phyloP scores from a whole-genome alignment of 2,329 filamentous ascomycete genomes.

The Macrophomina pseudophaseolina region DNA sequence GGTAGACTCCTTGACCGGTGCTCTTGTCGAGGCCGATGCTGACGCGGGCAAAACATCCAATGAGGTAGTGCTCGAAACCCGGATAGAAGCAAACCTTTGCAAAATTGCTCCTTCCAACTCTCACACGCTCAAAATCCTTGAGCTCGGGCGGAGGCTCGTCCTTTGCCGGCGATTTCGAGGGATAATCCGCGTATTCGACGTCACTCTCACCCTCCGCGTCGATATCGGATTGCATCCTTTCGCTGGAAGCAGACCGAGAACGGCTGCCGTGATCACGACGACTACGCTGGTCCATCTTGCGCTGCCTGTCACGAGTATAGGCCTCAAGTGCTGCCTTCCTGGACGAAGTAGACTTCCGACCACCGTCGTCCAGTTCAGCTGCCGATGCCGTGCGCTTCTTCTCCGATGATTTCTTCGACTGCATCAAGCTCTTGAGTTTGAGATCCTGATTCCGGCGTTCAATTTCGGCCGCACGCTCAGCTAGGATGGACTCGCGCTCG shows the following conservation, averaged over 20 bases:
- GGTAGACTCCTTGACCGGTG: slow-evolving; percentile 77
- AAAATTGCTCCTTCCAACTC: slow-evolving; percentile 85
- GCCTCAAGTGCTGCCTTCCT: slow-evolving; percentile 77
- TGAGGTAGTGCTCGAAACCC: slow-evolving; percentile 80
- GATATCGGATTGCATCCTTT: slow-evolving; percentile 60
- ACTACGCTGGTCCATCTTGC: slow-evolving; percentile 63
- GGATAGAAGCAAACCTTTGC: slow-evolving; percentile 92
- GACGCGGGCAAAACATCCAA: slow-evolving; percentile 83
- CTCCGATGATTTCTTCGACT: slow-evolving; percentile 59
- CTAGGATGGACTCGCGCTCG: slow-evolving; percentile 86
- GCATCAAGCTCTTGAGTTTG: slow-evolving; percentile 63
- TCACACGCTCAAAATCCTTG: slow-evolving; percentile 81
- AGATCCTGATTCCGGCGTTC: slow-evolving; percentile 82
- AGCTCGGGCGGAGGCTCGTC: slow-evolving; percentile 74
- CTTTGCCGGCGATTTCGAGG: slow-evolving; percentile 57
- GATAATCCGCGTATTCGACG: slow-evolving; percentile 69
- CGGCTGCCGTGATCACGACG: slow-evolving; percentile 34
- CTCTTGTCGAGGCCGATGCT: slow-evolving; percentile 78
- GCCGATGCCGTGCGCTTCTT: slow-evolving; percentile 77
- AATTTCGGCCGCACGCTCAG: slow-evolving; percentile 82
- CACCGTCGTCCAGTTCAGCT: slow-evolving; percentile 77
- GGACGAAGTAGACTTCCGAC: slow-evolving; percentile 69
- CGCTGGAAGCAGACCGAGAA: slow-evolving; percentile 36
- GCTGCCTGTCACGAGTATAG: slow-evolving; percentile 65
- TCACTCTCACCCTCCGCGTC: slow-evolving; percentile 77